These are phyloP conservation scores for Claviceps capensis DNA, from an alignment of 2,329 filamentous ascomycete species.

Conservation along the genomic window DNA sequence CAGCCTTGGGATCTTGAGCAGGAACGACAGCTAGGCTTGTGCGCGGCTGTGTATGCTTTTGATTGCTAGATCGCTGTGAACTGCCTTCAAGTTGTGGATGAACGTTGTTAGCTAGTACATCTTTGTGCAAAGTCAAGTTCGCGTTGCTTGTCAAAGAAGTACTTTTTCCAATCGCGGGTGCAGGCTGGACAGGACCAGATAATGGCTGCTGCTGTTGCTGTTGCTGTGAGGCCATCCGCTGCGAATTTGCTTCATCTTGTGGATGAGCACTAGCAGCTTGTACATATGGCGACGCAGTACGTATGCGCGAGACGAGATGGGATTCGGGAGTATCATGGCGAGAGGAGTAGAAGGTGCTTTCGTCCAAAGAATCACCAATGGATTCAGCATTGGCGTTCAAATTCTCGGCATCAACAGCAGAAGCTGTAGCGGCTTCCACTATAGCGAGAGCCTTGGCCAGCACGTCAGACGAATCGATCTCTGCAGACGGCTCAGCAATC, in stretches of 20 bases:
- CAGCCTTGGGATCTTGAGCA: neutral
- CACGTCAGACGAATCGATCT: slow-evolving; percentile 61
- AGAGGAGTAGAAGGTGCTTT: slow-evolving; percentile 93
- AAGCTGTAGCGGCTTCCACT: slow-evolving; percentile 54
- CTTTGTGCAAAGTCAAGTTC: slow-evolving; percentile 5
- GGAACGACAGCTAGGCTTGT: neutral
- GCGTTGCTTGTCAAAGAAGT: neutral
- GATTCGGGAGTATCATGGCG: slow-evolving; percentile 65
- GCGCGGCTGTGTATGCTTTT: neutral
- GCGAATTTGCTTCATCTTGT: slow-evolving; percentile 5
- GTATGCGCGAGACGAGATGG: slow-evolving; percentile 33
- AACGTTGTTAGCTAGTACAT: neutral
- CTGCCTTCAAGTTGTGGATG: neutral
- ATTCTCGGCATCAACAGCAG: slow-evolving; percentile 41
- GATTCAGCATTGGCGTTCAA: slow-evolving; percentile 42
- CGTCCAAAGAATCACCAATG: slow-evolving; percentile 72
- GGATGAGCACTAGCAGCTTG: slow-evolving; percentile 9
- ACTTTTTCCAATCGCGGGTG: neutral
- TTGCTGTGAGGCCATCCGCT: neutral
- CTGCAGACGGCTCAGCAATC: slow-evolving; percentile 41
- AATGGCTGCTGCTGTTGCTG: neutral
- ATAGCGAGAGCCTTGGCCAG: slow-evolving; percentile 56
- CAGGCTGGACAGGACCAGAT: neutral
- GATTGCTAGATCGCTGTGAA: neutral
- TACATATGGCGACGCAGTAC: slow-evolving; percentile 26